Conservation (phyloP, 768 basidiomycete species). For the Multifurca ochricompacta region DNA sequence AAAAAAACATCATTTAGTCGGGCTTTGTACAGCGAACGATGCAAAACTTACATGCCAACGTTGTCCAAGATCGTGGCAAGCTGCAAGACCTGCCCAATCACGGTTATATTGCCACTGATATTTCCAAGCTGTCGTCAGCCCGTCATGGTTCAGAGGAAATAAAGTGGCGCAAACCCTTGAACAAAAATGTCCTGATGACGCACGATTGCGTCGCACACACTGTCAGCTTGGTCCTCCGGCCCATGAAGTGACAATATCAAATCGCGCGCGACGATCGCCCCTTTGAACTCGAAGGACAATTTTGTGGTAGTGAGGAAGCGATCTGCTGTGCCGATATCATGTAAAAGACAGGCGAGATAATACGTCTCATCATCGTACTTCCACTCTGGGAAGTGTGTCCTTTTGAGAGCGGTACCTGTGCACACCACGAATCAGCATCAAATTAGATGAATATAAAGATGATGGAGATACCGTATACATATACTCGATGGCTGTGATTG, state of each 20-base stretch:
- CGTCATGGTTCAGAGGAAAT: background rate
- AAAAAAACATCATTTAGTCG: background rate
- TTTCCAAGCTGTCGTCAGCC: slow-evolving; percentile 1
- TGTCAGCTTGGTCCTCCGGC: slow-evolving; percentile 43
- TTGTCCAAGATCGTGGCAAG: slow-evolving; percentile 43
- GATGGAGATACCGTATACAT: slow-evolving; percentile 37
- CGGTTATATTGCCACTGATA: slow-evolving; percentile 41
- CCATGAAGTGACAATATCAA: slow-evolving; percentile 37
- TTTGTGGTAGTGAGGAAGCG: slow-evolving; percentile 44
- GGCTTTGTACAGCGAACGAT: background rate
- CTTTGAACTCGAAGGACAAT: slow-evolving; percentile 50
- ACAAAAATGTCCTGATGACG: slow-evolving; percentile 42
- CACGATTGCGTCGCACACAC: slow-evolving; percentile 44
- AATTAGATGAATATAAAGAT: background rate
- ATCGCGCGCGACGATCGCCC: slow-evolving; percentile 44
- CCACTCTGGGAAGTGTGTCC: slow-evolving; percentile 41
- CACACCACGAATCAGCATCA: background rate
- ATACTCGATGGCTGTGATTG: slow-evolving; percentile 44
- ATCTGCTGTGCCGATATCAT: slow-evolving; percentile 46
- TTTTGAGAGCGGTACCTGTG: slow-evolving; percentile 40
- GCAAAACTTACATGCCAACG: slow-evolving; percentile 34
- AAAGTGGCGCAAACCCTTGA: slow-evolving; percentile 31
- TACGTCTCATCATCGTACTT: slow-evolving; percentile 42
- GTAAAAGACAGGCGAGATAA: slow-evolving; percentile 43
- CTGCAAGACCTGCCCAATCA: slow-evolving; percentile 43